phyloP scores from a whole-genome alignment of 345 rosid genomes.

The Noccaea bulbosa region DNA sequence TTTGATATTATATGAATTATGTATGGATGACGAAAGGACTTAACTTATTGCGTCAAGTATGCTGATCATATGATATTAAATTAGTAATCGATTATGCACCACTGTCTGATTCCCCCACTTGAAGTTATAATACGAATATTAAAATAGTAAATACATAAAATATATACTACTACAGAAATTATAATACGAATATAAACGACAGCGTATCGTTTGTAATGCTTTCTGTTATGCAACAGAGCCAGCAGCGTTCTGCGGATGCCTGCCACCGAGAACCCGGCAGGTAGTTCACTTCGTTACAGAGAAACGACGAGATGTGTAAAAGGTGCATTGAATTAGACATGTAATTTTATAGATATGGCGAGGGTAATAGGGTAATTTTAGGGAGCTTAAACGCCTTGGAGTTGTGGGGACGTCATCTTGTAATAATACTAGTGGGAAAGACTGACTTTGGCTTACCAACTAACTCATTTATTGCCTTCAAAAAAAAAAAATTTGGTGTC shows the following conservation, averaged over 20 bases:
- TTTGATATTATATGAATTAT: not conserved
- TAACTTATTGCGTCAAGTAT: conserved; percentile 33
- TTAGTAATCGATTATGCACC: not conserved
- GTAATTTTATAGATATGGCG: not conserved
- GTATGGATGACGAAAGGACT: not conserved
- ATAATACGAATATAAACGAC: not conserved
- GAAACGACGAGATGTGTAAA: conserved; percentile 30
- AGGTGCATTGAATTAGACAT: not conserved
- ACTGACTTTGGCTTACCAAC: conserved; percentile 42
- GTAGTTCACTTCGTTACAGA: not conserved
- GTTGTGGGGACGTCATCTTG: conserved; percentile 42
- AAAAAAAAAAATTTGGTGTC: not conserved
- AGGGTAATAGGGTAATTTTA: conserved; percentile 21
- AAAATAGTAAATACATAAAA: too few species aligned
- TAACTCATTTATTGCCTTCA: conserved; percentile 40
- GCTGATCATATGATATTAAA: conserved; percentile 22
- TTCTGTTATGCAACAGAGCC: not conserved
- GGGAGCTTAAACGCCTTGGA: conserved; percentile 34
- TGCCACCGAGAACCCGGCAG: not conserved
- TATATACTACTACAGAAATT: too few species aligned
- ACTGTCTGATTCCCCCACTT: not conserved
- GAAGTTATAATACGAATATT: too few species aligned
- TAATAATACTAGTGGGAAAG: conserved; percentile 43
- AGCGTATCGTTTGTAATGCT: not conserved
- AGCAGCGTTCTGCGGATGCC: not conserved